phyloP scores from a whole-genome alignment of 805 yeast species.

The Hanseniaspora lindneri region DNA sequence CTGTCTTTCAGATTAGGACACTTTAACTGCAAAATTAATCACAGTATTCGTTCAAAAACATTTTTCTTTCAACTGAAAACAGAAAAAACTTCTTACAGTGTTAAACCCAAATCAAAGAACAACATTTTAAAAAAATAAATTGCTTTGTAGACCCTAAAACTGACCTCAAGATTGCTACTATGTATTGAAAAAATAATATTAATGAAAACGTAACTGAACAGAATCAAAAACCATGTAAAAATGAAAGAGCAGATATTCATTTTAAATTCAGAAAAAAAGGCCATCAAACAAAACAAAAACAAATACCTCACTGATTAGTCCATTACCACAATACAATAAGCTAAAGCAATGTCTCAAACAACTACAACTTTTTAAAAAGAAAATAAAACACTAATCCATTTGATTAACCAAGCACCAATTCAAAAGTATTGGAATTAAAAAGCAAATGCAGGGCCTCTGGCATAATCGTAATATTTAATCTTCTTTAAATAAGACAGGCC shows the following conservation, averaged over 20 bases:
- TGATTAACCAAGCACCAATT: too few relatives aligned
- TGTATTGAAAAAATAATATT: neutral
- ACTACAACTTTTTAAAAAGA: neutral
- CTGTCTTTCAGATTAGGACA: neutral
- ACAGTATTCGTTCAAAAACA: constrained; percentile 1
- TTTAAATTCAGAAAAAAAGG: neutral
- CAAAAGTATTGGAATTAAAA: neutral
- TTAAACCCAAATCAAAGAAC: neutral
- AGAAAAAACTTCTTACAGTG: neutral
- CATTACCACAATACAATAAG: neutral
- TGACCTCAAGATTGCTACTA: neutral
- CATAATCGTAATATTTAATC: too few relatives aligned
- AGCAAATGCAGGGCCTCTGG: too few relatives aligned
- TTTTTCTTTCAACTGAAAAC: neutral
- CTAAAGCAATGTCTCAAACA: neutral
- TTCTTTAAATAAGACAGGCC: too few relatives aligned
- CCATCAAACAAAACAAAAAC: neutral
- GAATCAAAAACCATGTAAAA: neutral
- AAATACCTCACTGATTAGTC: neutral
- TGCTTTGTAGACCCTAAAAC: neutral
- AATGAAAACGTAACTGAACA: neutral
- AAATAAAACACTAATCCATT: too few relatives aligned
- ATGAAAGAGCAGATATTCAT: too few relatives aligned
- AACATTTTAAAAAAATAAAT: constrained; percentile 2
- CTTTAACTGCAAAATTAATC: neutral